These are phyloP conservation scores for Paramecium caudatum DNA, from an alignment of 73 alveolate genomes.

Conservation along the genomic window DNA sequence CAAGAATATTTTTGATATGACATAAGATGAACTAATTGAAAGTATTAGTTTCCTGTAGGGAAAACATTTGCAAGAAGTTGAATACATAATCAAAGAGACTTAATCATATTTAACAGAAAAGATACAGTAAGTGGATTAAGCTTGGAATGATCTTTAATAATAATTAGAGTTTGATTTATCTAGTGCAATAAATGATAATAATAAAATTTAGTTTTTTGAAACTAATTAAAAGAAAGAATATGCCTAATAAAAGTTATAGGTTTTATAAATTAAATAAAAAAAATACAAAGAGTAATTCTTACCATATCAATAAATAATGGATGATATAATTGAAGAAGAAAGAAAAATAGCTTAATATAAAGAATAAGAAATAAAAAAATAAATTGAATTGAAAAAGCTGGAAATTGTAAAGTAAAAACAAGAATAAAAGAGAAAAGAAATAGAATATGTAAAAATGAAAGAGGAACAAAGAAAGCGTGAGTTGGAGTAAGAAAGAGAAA, in stretches of 20 bases:
- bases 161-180: conserved; percentile 5
- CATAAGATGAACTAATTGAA: background rate
- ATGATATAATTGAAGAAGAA: conserved; percentile 29
- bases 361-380: background rate
- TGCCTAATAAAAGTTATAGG: conserved; percentile 9
- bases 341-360: background rate
- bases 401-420: background rate
- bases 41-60: background rate
- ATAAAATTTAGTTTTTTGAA: background rate
- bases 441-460: background rate
- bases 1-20: conserved; percentile 65
- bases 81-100: background rate
- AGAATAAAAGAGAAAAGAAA: background rate
- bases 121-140: background rate
- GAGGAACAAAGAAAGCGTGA: conserved; percentile 37
- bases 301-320: conserved; percentile 1
- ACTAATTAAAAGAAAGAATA: background rate
- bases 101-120: background rate
- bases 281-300: background rate
- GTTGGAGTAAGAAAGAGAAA: conserved; percentile 29
- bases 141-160: conserved; percentile 17
- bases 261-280: background rate
- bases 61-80: conserved; percentile 13
- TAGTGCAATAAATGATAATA: conserved; percentile 40
- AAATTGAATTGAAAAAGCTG: background rate